phyloP scores from a whole-genome alignment of 495 filamentous ascomycete genomes.

The Penicillium atrosanguineum region DNA sequence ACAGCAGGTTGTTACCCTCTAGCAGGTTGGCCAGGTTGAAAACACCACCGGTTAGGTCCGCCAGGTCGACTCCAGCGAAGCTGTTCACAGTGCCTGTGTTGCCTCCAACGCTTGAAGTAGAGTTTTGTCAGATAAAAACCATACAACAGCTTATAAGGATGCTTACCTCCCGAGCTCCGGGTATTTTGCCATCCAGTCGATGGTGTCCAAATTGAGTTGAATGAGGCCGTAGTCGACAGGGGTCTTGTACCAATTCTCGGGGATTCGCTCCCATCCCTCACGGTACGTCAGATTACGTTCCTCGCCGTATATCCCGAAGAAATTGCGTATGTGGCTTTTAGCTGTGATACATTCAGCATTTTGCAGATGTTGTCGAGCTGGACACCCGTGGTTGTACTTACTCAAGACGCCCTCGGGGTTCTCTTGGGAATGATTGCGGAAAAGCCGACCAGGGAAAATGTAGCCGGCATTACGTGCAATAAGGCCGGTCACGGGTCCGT shows the following conservation, averaged over 20 bases:
- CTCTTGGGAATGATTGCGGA: constrained; percentile 46
- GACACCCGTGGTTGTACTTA: no score
- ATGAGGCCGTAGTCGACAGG: constrained; percentile 35
- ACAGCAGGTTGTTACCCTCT: constrained; percentile 47
- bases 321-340: constrained; percentile 43
- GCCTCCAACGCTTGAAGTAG: constrained; percentile 46
- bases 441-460: constrained; percentile 42
- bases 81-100: constrained; percentile 56
- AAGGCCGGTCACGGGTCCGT: constrained; percentile 47
- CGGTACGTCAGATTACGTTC: constrained; percentile 39
- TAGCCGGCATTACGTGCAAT: constrained; percentile 47
- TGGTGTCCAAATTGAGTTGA: constrained; percentile 39
- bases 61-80: constrained; percentile 52
- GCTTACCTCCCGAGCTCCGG: constrained; percentile 38
- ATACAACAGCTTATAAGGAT: constrained; percentile 9
- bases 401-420: constrained; percentile 44
- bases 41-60: constrained; percentile 49
- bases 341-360: constrained; percentile 21
- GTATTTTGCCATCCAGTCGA: constrained; percentile 36
- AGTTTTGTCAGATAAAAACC: neutral
- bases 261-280: constrained; percentile 52
- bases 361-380: no score
- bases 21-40: constrained; percentile 39
- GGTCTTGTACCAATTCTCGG: constrained; percentile 61
- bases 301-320: constrained; percentile 43